These are phyloP conservation scores for Capsicum baccatum DNA, from an alignment of 257 asterid species.

Conservation along the genomic window DNA sequence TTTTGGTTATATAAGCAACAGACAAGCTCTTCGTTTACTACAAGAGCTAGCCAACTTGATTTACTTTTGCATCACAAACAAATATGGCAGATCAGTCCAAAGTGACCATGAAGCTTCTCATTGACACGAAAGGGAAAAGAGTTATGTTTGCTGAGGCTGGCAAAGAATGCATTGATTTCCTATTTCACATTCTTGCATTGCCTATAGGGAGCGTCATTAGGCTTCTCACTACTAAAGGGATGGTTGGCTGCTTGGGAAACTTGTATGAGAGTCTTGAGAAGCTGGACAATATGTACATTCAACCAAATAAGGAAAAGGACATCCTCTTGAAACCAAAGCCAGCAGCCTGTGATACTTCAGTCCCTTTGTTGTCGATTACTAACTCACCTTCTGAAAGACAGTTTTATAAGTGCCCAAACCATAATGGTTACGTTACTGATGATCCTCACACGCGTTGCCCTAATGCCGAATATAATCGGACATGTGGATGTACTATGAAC, in stretches of 20 bases:
- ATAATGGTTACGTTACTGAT: background rate
- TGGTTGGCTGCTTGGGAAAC: background rate
- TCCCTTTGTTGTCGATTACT: background rate
- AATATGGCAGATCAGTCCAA: too few species aligned
- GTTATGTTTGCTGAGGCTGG: background rate
- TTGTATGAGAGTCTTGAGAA: background rate
- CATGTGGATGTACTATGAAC: accelerated
- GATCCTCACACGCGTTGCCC: accelerated
- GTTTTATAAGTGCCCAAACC: background rate
- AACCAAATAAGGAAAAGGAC: background rate
- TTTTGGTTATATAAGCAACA: too few species aligned
- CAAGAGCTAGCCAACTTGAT: too few species aligned
- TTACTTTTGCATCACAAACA: too few species aligned
- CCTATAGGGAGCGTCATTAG: background rate
- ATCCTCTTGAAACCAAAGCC: background rate
- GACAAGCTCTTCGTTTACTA: too few species aligned
- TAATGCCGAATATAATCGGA: accelerated
- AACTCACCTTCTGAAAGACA: background rate
- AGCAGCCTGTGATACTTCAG: background rate
- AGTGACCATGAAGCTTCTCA: background rate
- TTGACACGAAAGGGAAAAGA: background rate
- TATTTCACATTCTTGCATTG: constrained; percentile 15
- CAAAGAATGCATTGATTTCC: background rate
- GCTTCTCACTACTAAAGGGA: background rate
- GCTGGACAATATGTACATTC: background rate